A percentile compares a stretch with the other conserved stretches of the same genome.
Evolutionary conservation across 2,329 filamentous ascomycete genomes (phyloP).

Genomic region (Stachybotrys chartarum): DNA sequence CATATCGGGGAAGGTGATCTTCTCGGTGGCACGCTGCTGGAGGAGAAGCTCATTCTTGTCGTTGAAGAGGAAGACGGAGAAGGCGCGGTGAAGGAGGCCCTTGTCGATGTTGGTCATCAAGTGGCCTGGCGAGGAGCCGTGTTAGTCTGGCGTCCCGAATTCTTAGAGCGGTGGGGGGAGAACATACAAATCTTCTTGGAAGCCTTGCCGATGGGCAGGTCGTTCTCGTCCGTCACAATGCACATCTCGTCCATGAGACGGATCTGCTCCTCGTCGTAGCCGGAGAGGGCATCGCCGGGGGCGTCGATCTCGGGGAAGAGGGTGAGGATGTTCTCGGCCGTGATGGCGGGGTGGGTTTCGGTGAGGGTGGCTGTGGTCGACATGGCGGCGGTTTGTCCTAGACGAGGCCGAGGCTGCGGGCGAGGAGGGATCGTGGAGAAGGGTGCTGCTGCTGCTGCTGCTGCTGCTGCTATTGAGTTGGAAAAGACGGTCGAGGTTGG

Average conservation of each 20-base stretch:
- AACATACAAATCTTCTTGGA: slow-evolving; percentile 94
- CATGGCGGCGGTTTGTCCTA: slow-evolving; percentile 13
- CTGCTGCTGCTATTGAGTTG: not conserved
- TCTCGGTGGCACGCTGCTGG: slow-evolving; percentile 90
- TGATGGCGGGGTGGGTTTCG: slow-evolving; percentile 56
- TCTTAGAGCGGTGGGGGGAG: not conserved
- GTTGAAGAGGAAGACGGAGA: slow-evolving; percentile 97
- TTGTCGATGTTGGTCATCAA: slow-evolving; percentile 98
- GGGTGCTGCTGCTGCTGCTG: not conserved
- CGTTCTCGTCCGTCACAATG: slow-evolving; percentile 91
- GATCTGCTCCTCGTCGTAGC: slow-evolving; percentile 96
- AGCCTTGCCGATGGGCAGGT: slow-evolving; percentile 86
- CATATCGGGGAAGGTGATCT: slow-evolving; percentile 98
- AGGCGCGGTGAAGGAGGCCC: slow-evolving; percentile 91
- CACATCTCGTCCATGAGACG: slow-evolving; percentile 98
- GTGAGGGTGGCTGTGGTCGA: slow-evolving; percentile 35
- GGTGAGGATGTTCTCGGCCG: slow-evolving; percentile 76
- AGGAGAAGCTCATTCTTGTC: slow-evolving; percentile 85
- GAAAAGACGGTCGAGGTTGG: not conserved
- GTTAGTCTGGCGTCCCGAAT: slow-evolving; percentile 7
- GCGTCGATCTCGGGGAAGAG: slow-evolving; percentile 81
- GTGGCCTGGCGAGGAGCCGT: slow-evolving; percentile 56
- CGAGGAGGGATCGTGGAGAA: slow-evolving; percentile 1
- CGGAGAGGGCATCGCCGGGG: slow-evolving; percentile 67
- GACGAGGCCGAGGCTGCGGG: not conserved